Evolutionary conservation across 129 eudicot genomes (phyloP).

Genomic region (Tanacetum coccineum): DNA sequence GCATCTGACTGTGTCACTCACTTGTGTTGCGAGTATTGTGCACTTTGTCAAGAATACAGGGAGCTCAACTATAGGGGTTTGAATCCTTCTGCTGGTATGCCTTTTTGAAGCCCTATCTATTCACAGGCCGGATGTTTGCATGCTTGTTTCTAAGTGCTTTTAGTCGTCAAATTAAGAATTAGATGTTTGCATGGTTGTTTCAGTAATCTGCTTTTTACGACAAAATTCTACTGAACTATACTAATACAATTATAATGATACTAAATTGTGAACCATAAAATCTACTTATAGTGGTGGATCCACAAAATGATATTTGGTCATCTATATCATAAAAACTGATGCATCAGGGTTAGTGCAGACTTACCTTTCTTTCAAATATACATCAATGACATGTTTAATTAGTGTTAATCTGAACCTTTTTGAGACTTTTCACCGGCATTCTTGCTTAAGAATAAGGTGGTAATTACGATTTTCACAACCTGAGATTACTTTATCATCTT

Average conservation of each 20-base stretch:
- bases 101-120: not conserved
- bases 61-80: conserved; percentile 49
- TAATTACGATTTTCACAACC: not conserved
- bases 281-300: too few relatives aligned
- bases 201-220: too few relatives aligned
- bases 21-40: conserved; percentile 54
- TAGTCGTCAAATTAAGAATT: not conserved
- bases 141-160: not conserved
- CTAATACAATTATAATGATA: too few relatives aligned
- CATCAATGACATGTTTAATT: too few relatives aligned
- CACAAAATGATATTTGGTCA: too few relatives aligned
- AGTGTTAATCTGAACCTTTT: not conserved
- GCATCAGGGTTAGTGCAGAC: too few relatives aligned
- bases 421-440: not conserved
- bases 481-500: not conserved
- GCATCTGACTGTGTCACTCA: conserved; percentile 53
- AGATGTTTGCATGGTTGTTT: not conserved
- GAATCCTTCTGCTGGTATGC: conserved; percentile 45
- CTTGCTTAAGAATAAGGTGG: not conserved
- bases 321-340: too few relatives aligned
- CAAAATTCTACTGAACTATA: too few relatives aligned
- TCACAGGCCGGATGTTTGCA: not conserved
- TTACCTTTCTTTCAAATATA: too few relatives aligned
- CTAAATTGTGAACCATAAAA: too few relatives aligned
- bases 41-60: conserved; percentile 58